phyloP scores from a whole-genome alignment of 179 eudicot species.

The Heliamphora pulchella region DNA sequence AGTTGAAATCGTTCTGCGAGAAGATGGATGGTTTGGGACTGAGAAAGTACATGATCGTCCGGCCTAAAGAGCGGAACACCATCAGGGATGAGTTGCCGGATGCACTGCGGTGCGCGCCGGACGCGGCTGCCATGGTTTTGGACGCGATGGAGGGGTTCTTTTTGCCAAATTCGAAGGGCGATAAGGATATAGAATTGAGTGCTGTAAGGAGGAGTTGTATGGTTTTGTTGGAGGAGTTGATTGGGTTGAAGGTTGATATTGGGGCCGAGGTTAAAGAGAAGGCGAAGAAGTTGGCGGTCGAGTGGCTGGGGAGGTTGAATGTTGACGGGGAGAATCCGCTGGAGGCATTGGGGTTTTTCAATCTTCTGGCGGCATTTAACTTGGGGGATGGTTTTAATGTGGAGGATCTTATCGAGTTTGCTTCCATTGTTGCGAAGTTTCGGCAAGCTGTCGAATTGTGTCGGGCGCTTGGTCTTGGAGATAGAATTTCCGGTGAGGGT shows the following conservation, averaged over 20 bases:
- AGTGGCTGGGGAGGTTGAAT: constrained; percentile 27
- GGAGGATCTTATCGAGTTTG: constrained; percentile 26
- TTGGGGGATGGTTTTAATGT: constrained; percentile 19
- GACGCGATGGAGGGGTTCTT: constrained; percentile 34
- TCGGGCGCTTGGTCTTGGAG: constrained; percentile 21
- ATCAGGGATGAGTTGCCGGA: constrained; percentile 28
- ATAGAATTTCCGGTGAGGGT: constrained; percentile 28
- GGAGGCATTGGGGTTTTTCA: constrained; percentile 26
- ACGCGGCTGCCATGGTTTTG: constrained; percentile 31
- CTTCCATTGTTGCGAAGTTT: constrained; percentile 12
- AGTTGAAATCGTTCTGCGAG: constrained; percentile 31
- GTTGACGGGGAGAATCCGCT: neutral
- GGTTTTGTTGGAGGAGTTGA: constrained; percentile 32
- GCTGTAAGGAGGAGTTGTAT: constrained; percentile 20
- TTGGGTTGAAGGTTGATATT: constrained; percentile 20
- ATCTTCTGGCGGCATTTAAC: constrained; percentile 27
- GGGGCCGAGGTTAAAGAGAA: constrained; percentile 21
- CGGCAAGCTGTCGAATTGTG: constrained; percentile 18
- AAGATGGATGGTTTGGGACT: constrained; percentile 37
- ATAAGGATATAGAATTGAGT: neutral
- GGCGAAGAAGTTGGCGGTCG: constrained; percentile 26
- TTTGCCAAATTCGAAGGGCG: neutral
- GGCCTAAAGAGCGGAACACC: constrained; percentile 17
- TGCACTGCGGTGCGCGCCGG: constrained; percentile 24
- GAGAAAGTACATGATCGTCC: constrained; percentile 20